Evolutionary conservation across 1,284 basidiomycete species (phyloP).

Genomic region (Rhodotorula sp.): DNA sequence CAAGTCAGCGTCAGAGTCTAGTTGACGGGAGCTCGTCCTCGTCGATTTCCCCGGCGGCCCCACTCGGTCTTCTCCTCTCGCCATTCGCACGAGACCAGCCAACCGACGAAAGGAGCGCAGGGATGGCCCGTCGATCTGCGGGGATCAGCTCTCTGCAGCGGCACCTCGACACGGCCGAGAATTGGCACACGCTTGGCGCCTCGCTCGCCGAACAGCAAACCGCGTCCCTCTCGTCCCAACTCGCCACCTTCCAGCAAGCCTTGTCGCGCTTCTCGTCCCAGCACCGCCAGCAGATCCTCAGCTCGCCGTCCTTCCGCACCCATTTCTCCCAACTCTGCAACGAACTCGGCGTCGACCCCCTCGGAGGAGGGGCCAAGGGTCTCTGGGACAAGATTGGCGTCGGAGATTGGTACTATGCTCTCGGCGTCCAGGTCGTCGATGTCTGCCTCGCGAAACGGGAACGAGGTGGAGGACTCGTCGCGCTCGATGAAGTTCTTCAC

Average conservation of each 20-base stretch:
- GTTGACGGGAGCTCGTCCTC: too few species aligned
- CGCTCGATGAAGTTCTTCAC: constrained; percentile 77
- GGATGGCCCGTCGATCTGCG: constrained; percentile 16
- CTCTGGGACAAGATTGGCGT: constrained; percentile 75
- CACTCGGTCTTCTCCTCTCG: too few species aligned
- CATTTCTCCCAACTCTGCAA: constrained; percentile 96
- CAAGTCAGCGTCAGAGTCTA: too few species aligned
- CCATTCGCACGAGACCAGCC: neutral
- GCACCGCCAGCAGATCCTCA: constrained; percentile 80
- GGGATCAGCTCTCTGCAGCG: constrained; percentile 26
- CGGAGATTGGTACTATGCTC: constrained; percentile 93
- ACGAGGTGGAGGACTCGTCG: constrained; percentile 86
- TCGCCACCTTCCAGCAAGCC: constrained; percentile 77
- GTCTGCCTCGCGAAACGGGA: constrained; percentile 86
- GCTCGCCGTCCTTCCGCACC: constrained; percentile 82
- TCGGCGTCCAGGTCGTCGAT: constrained; percentile 95
- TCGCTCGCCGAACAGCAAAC: constrained; percentile 75
- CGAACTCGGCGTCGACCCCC: constrained; percentile 89
- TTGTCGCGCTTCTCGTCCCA: constrained; percentile 75
- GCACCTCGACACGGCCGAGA: constrained; percentile 19
- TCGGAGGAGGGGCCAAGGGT: constrained; percentile 67
- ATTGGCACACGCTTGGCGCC: constrained; percentile 62
- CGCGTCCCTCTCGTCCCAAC: constrained; percentile 72
- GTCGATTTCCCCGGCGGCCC: too few species aligned
- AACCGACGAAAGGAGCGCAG: neutral